phyloP scores from a whole-genome alignment of 306 rosid species.

The Malus orientalis region DNA sequence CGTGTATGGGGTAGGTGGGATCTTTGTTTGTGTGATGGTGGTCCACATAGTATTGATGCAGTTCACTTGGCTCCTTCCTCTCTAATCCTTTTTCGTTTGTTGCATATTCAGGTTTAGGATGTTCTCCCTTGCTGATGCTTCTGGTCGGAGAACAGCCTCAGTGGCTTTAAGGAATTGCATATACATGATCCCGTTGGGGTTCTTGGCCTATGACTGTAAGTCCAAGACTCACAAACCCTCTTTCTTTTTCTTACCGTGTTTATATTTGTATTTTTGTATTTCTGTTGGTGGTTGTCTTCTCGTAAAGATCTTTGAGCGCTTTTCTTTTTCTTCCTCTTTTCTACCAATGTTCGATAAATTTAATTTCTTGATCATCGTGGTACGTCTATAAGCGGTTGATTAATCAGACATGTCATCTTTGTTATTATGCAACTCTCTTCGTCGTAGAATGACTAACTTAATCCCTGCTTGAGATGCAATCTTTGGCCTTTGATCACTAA shows the following conservation, averaged over 20 bases:
- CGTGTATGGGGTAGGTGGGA: background rate
- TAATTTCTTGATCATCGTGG: background rate
- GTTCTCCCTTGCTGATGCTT: conserved; percentile 80
- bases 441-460: background rate
- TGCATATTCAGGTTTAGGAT: conserved; percentile 67
- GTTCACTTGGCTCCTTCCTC: background rate
- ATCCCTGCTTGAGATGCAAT: background rate
- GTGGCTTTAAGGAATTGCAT: conserved; percentile 88
- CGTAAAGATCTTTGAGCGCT: too few relatives aligned
- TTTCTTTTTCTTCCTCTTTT: too few relatives aligned
- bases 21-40: background rate
- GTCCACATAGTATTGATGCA: background rate
- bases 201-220: conserved; percentile 92
- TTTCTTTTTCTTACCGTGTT: too few relatives aligned
- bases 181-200: conserved; percentile 87
- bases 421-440: background rate
- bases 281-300: too few relatives aligned
- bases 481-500: background rate
- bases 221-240: conserved; percentile 12
- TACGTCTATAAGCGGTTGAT: background rate
- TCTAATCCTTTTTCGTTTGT: background rate
- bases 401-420: background rate
- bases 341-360: too few relatives aligned
- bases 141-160: conserved; percentile 71
- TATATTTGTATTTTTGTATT: too few relatives aligned